Evolutionary conservation across 306 rosid genomes (phyloP).

Genomic region (Lathyrus sativus): DNA sequence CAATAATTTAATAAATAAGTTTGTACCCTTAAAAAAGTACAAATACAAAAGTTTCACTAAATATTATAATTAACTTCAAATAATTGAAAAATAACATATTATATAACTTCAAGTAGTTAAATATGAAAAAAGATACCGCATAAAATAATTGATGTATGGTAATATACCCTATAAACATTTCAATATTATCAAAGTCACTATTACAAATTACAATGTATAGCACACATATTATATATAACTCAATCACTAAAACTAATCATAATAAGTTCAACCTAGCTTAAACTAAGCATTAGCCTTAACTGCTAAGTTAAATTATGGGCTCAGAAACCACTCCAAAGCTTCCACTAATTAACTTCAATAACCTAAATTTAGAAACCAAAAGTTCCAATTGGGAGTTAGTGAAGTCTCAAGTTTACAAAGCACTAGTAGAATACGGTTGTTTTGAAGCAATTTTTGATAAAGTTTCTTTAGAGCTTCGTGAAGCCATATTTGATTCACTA

Average conservation of each 20-base stretch:
- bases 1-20: too few relatives aligned
- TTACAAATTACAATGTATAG: not conserved
- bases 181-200: conserved; percentile 1
- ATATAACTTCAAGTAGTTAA: too few relatives aligned
- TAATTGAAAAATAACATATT: too few relatives aligned
- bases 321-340: conserved; percentile 51
- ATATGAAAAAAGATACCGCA: too few relatives aligned
- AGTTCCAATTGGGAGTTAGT: conserved; percentile 52
- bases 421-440: conserved; percentile 67
- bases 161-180: too few relatives aligned
- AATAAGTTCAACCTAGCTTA: not conserved
- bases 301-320: conserved; percentile 53
- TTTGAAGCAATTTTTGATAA: conserved; percentile 61
- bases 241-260: not conserved
- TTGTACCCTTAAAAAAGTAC: too few relatives aligned
- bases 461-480: conserved; percentile 48
- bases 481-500: conserved; percentile 40
- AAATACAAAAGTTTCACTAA: too few relatives aligned
- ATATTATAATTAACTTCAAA: too few relatives aligned
- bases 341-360: conserved; percentile 58
- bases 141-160: too few relatives aligned
- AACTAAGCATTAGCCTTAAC: too few relatives aligned
- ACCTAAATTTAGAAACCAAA: conserved; percentile 12
- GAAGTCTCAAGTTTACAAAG: conserved; percentile 56
- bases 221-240: conserved; percentile 3